phyloP scores from a whole-genome alignment of 768 basidiomycete species.

The Mycena polygramma region DNA sequence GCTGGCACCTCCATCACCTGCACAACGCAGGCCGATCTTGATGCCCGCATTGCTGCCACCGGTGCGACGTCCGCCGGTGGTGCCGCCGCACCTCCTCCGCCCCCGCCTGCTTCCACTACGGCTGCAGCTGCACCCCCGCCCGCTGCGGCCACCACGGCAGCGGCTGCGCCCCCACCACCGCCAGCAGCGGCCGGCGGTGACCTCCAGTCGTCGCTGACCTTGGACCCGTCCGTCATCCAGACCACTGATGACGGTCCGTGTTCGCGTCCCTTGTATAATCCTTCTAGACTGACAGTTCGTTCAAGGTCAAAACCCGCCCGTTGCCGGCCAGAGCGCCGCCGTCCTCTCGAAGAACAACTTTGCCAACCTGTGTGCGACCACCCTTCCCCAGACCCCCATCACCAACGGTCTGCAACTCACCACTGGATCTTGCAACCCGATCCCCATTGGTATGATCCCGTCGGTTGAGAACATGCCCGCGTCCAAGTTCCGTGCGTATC shows the following conservation, averaged over 20 bases:
- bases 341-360: constrained; percentile 68
- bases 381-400: constrained; percentile 58
- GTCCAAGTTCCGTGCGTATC: constrained; percentile 54
- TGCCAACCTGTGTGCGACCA: constrained; percentile 66
- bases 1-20: constrained; percentile 67
- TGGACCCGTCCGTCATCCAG: constrained; percentile 61
- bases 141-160: neutral
- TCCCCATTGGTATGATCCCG: constrained; percentile 63
- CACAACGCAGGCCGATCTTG: constrained; percentile 61
- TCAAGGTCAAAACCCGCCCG: constrained; percentile 53
- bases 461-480: constrained; percentile 60
- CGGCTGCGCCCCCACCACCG: constrained; percentile 5
- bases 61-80: constrained; percentile 27
- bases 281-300: neutral
- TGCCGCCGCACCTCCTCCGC: constrained; percentile 28
- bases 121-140: constrained; percentile 7
- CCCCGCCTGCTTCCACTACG: constrained; percentile 11
- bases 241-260: constrained; percentile 56
- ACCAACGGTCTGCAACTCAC: constrained; percentile 64
- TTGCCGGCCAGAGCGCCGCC: constrained; percentile 58
- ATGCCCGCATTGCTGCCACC: constrained; percentile 59
- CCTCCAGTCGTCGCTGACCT: constrained; percentile 34
- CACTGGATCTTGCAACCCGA: constrained; percentile 67
- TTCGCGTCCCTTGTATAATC: neutral
- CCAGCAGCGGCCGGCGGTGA: neutral